Conservation (phyloP, 2,329 filamentous ascomycete genomes). For the Colletotrichum tropicale region DNA sequence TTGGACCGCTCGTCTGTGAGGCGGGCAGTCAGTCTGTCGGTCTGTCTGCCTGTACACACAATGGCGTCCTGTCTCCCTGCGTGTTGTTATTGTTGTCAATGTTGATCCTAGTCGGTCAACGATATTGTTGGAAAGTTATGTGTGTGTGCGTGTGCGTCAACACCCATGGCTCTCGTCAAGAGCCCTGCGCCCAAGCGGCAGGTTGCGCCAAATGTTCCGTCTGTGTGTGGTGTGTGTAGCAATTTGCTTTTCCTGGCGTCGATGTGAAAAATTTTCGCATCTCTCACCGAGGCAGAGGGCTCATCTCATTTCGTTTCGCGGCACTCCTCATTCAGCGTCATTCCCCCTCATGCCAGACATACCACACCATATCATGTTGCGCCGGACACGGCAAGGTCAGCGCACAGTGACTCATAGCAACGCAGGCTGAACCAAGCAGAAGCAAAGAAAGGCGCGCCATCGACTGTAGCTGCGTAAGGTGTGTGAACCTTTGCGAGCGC, state of each 20-base stretch:
- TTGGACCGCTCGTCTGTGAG: neutral
- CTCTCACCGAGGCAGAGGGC: conserved; percentile 9
- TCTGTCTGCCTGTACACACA: neutral
- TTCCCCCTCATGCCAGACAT: conserved; percentile 10
- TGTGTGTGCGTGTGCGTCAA: neutral
- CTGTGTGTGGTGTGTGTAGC: neutral
- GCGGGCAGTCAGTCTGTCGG: neutral
- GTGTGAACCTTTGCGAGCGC: neutral
- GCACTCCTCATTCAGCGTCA: conserved; percentile 3
- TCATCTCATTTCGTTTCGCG: conserved; percentile 10
- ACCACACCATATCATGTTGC: neutral
- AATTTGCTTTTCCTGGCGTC: conserved; percentile 20
- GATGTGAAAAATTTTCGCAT: conserved; percentile 17
- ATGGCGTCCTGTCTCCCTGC: neutral
- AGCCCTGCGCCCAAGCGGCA: conserved; percentile 14
- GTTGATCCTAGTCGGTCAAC: neutral
- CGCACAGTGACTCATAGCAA: conserved; percentile 14
- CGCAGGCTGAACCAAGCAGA: neutral
- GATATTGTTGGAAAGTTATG: neutral
- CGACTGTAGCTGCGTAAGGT: neutral
- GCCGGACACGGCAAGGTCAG: neutral
- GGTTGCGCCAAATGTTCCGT: neutral
- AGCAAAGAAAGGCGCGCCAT: neutral
- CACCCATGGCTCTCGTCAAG: neutral
- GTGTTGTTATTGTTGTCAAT: neutral